Conservation (phyloP, 2,329 filamentous ascomycete species). For the Colletotrichum limetticola region DNA sequence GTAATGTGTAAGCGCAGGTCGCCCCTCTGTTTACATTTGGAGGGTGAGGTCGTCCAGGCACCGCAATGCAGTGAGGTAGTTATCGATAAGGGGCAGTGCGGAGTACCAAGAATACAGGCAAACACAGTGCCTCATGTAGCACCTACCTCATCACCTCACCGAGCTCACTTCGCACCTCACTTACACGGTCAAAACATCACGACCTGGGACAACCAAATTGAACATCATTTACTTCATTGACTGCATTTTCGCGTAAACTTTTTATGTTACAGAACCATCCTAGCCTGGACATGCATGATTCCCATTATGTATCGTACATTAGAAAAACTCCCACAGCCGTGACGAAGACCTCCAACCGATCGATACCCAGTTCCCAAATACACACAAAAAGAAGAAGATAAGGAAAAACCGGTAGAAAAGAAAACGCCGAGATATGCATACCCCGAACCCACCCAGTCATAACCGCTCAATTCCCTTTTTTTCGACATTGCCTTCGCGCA, state of each 20-base stretch:
- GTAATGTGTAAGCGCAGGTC: background rate
- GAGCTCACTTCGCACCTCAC: background rate
- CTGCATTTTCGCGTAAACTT: constrained; percentile 28
- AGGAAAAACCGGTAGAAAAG: constrained; percentile 2
- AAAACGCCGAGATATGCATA: constrained; percentile 36
- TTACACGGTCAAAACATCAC: background rate
- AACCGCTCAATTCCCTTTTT: constrained; percentile 17
- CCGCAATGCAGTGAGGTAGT: background rate
- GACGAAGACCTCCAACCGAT: background rate
- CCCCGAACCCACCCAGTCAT: constrained; percentile 16
- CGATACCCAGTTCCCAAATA: constrained; percentile 16
- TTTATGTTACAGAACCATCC: constrained; percentile 35
- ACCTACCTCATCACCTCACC: too few species aligned
- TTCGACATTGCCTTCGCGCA: constrained; percentile 20
- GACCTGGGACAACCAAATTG: background rate
- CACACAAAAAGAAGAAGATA: constrained; percentile 7
- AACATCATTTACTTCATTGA: constrained; percentile 19
- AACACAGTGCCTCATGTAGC: background rate
- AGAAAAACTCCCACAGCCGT: constrained; percentile 27
- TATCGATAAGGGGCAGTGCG: constrained; percentile 28
- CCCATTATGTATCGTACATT: constrained; percentile 35
- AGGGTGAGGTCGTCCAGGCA: constrained; percentile 29
- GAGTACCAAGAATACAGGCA: background rate
- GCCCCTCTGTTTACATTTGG: constrained; percentile 34
- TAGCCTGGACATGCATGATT: constrained; percentile 31